Conservation (phyloP, 106 monocot genomes). For the Agapanthus africanus region DNA sequence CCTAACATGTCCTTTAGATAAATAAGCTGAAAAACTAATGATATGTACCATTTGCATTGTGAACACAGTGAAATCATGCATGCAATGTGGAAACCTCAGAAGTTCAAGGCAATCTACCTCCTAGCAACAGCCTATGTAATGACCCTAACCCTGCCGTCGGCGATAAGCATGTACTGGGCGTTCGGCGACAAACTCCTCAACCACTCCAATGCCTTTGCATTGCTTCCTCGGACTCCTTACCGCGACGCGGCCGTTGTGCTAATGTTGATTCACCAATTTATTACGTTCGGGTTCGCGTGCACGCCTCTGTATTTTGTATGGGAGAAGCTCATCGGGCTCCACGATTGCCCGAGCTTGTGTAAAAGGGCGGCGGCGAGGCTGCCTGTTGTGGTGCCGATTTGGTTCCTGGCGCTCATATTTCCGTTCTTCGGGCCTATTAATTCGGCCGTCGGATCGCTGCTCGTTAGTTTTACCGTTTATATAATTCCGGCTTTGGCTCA, state of each 20-base stretch:
- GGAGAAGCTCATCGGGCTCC: conserved; percentile 87
- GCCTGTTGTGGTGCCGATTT: conserved; percentile 87
- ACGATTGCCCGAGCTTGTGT: conserved; percentile 82
- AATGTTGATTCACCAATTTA: conserved; percentile 97
- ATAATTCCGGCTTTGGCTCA: conserved; percentile 83
- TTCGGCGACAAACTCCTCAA: conserved; percentile 81
- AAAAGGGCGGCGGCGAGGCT: conserved; percentile 82
- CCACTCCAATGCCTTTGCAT: conserved; percentile 77
- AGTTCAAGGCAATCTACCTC: conserved; percentile 64
- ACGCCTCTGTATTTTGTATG: conserved; percentile 97
- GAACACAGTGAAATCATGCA: conserved; percentile 66
- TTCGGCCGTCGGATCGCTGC: conserved; percentile 80
- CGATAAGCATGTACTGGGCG: conserved; percentile 80
- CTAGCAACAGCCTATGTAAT: conserved; percentile 56
- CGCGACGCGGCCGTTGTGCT: conserved; percentile 80
- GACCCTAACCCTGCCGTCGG: conserved; percentile 67
- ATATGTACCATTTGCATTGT: too few species aligned
- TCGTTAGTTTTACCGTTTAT: conserved; percentile 97
- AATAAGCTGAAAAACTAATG: too few species aligned
- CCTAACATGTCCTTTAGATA: too few species aligned
- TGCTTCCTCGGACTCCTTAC: conserved; percentile 64
- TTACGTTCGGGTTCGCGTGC: conserved; percentile 97
- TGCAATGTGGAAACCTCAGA: conserved; percentile 72
- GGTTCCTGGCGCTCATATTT: conserved; percentile 98
- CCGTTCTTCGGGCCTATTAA: conserved; percentile 99